Evolutionary conservation across 2,329 filamentous ascomycete genomes (phyloP).

Genomic region (Cryoendolithus antarcticus): DNA sequence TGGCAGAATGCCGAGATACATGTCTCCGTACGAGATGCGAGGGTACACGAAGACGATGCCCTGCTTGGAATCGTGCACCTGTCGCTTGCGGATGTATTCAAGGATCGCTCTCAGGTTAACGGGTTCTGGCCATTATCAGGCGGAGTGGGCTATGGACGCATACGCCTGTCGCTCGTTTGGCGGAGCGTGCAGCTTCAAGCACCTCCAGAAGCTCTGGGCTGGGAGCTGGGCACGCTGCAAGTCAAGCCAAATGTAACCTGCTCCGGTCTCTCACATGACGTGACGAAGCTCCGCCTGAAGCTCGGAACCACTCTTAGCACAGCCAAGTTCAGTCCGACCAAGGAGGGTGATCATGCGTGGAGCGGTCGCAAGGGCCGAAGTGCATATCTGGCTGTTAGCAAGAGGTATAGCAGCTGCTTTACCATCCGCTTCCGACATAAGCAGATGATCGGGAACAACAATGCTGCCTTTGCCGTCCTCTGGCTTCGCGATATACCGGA

Average conservation of each 20-base stretch:
- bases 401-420: constrained; percentile 47
- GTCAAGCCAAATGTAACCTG: constrained; percentile 42
- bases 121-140: constrained; percentile 55
- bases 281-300: constrained; percentile 42
- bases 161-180: constrained; percentile 60
- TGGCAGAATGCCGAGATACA: constrained; percentile 57
- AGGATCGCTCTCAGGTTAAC: constrained; percentile 51
- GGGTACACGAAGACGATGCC: constrained; percentile 57
- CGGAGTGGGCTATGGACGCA: constrained; percentile 59
- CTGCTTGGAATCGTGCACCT: constrained; percentile 60
- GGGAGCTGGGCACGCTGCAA: constrained; percentile 61
- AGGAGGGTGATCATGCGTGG: constrained; percentile 37
- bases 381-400: constrained; percentile 45
- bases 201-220: constrained; percentile 48
- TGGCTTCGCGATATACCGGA: constrained; percentile 61
- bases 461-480: constrained; percentile 49
- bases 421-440: constrained; percentile 46
- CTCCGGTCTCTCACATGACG: constrained; percentile 37
- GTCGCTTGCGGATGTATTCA: constrained; percentile 49
- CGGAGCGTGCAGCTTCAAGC: constrained; percentile 54
- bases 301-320: constrained; percentile 45
- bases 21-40: constrained; percentile 53
- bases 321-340: constrained; percentile 44
- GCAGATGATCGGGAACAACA: constrained; percentile 42
- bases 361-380: constrained; percentile 33